Base-by-base conservation (phyloP, 768 basidiomycete species). In the Udeniomyces megalosporus region DNA sequence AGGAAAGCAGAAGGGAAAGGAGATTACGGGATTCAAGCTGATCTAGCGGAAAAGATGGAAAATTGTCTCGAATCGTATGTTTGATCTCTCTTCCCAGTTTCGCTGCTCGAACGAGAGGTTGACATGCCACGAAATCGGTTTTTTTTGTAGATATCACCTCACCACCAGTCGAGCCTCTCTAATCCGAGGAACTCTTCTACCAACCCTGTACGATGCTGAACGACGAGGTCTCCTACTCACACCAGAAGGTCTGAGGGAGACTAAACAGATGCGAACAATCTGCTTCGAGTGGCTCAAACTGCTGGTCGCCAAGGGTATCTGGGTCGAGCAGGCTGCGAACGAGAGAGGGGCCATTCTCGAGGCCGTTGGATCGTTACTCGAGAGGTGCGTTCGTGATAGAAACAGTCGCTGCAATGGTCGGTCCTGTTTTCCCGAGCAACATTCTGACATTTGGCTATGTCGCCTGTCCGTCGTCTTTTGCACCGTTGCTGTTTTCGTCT, bases 271-370 rank as follows among this genome's bases (percentile, higher is more conserved):
- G 17, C 66, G 74, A 32, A 67, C 70, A 8, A 67, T 69, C 24
- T 71, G 70, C 17, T 75, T 77, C 52, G 71, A 71, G 17, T 76
- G 76, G 74, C 69, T 63, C 11, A 72, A 69, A 49, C 22, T 26
- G 12, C 54, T 66, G 2, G 50, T 76, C n/a, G 61, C 72, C 44
- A 67, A 70, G 24, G 76, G 76, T 60, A 67, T 77, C 22, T 60
- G 68, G 32, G 67, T 73, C 11, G 72, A 74, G 45, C 75, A 76
- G 61, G 68, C 75, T 5, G 68, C 74, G 0, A 74, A 74, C 57
- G 74, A 75, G 55, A 68, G 76, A 32, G 76, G 76, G 0, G 75
- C 75, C 1, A 74, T 74, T 53, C 66, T 77, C 8, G 76, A 77
- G 51, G 75, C 72, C 4, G 68, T 77, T 0, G 73, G 74, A 1